Evolutionary conservation across 1,139 yeast species (phyloP).

Genomic region (Kodamaea sp.): DNA sequence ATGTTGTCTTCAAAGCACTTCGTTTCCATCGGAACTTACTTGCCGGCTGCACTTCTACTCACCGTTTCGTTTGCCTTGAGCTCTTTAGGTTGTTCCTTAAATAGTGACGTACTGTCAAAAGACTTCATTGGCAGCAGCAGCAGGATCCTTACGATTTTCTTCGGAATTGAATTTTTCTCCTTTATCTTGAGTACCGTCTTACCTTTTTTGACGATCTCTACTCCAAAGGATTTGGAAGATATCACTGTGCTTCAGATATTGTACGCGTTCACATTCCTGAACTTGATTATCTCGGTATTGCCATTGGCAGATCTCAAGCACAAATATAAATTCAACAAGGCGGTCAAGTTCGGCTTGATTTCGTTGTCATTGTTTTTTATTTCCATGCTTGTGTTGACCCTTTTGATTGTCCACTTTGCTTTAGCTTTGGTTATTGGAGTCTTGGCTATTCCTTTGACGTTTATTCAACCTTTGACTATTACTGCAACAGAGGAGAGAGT

Average conservation of each 20-base stretch:
- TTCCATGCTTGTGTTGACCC: constrained; percentile 69
- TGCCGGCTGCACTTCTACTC: constrained; percentile 80
- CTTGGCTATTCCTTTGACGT: constrained; percentile 68
- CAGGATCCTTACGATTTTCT: constrained; percentile 30
- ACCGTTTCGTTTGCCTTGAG: constrained; percentile 73
- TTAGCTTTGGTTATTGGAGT: constrained; percentile 73
- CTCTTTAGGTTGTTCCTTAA: constrained; percentile 61
- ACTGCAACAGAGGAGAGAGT: constrained; percentile 6
- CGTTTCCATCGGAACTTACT: constrained; percentile 90
- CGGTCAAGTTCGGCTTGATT: constrained; percentile 32
- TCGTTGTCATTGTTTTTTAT: constrained; percentile 56
- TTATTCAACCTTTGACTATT: constrained; percentile 49
- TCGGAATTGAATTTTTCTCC: constrained; percentile 37
- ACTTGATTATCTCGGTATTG: constrained; percentile 19
- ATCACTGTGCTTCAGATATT: constrained; percentile 20
- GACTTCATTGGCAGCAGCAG: constrained; percentile 28
- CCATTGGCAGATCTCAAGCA: constrained; percentile 18
- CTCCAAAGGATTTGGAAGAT: constrained; percentile 16
- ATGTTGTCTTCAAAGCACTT: constrained; percentile 76
- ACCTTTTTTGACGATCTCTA: constrained; percentile 24
- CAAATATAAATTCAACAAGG: constrained; percentile 18
- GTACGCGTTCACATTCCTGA: constrained; percentile 20
- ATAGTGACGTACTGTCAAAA: constrained; percentile 33
- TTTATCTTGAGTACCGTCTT: constrained; percentile 28
- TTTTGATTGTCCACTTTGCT: constrained; percentile 82